phyloP scores from a whole-genome alignment of 202 grass and related monocot genomes.

The Schoenoplectus triqueter region DNA sequence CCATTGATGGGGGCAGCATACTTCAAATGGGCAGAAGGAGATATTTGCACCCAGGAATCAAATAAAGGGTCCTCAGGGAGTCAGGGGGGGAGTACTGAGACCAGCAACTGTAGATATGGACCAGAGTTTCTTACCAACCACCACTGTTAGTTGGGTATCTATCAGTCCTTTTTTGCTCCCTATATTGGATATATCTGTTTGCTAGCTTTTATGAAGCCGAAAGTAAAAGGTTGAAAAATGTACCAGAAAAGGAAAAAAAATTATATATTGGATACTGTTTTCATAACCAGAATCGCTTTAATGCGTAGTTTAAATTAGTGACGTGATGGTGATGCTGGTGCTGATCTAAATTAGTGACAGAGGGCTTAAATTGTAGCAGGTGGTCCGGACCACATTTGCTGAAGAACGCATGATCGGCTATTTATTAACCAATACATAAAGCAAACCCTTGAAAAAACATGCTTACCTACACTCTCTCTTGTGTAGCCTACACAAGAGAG shows the following conservation, averaged over 20 bases:
- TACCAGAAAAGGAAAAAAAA: neutral
- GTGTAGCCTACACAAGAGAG: too few species aligned
- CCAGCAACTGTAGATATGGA: neutral
- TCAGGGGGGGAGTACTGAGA: neutral
- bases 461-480: neutral
- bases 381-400: neutral
- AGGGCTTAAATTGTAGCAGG: neutral
- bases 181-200: neutral
- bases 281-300: neutral
- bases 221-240: neutral
- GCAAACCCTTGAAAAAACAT: slow-evolving; percentile 4
- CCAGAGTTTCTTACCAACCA: neutral
- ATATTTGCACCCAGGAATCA: slow-evolving; percentile 13
- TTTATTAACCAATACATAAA: neutral
- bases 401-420: neutral
- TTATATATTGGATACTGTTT: neutral
- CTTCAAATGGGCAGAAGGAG: neutral
- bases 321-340: neutral
- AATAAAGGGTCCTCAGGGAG: neutral
- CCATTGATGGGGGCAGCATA: neutral
- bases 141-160: slow-evolving; percentile 5
- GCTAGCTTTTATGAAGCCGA: neutral
- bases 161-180: slow-evolving; percentile 19
- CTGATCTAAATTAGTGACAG: neutral
- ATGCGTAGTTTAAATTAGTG: neutral